Base-by-base conservation (phyloP, 2,329 filamentous ascomycete species). In the Neocatenulostroma microsporum region DNA sequence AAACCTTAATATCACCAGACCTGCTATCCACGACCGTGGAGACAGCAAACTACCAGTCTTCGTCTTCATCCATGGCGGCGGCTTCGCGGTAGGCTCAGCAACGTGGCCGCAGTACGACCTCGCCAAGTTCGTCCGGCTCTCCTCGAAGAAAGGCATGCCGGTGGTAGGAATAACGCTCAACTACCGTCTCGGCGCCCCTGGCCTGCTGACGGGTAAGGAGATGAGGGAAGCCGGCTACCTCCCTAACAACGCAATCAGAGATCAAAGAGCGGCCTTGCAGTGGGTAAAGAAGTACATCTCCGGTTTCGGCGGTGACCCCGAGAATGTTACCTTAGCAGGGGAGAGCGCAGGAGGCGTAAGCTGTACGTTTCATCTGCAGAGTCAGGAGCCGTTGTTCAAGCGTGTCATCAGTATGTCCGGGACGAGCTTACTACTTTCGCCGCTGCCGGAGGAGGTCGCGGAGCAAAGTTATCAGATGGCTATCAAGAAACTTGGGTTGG, bases 31-130 rank as follows among this genome's bases (percentile, higher is more conserved):
- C 13, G 18, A 12, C 12, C 15, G 17, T 4, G 19, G 30, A 3
- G 14, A 36, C 4, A 51, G 54, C 10, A 62, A 61, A 5, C 54
- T 74, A 2, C 72, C 72, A 0, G 70, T 74, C 0, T 59, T 73
- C 25, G 61, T 71, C 2, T 73, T 72, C 43, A 62, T 76, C 4
- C 70, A 75, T 40, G 72, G 72, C 0, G 71, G 72, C 9, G 72
- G 67, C 0, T 67, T 71, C 32, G 53, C 56, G 3, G 59, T 67
- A 3, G 72, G 71, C 3, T 68, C 68, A 3, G 69, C 64, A 27
- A 71, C 63, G 28, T 75, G 69, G 61, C 72, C 41, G 10, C 51
- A 52, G 30, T 48, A 52, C 21, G 58, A 63, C 30, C 53, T 49
- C 66, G 62, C 2, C 44, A 72, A 38, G 57, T 72, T 12, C 48